Evolutionary conservation across 1,284 basidiomycete genomes (phyloP).

Genomic region (Mrakiaceae sp.): DNA sequence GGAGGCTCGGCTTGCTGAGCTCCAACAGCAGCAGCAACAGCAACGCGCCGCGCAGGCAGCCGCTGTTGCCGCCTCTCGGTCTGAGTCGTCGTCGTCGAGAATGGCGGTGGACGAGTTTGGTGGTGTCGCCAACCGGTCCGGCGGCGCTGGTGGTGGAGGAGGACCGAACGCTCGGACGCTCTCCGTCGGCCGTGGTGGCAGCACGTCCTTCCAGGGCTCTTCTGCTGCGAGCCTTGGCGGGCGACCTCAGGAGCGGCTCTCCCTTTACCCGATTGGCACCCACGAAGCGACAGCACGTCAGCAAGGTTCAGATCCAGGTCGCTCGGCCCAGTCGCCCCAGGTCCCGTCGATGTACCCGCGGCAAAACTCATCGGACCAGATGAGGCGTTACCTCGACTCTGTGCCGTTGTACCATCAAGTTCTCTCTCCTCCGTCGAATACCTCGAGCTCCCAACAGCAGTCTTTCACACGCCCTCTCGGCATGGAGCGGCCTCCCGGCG

Average conservation of each 20-base stretch:
- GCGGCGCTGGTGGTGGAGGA: background rate
- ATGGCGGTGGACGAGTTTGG: conserved; percentile 5
- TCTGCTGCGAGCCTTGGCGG: background rate
- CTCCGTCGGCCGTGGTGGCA: background rate
- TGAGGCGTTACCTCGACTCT: background rate
- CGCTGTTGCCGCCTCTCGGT: background rate
- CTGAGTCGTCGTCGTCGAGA: background rate
- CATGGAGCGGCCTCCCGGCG: background rate
- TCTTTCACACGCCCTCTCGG: background rate
- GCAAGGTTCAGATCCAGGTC: background rate
- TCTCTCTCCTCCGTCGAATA: background rate
- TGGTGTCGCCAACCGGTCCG: background rate
- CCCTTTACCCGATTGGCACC: background rate
- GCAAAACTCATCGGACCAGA: background rate
- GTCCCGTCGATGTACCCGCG: background rate
- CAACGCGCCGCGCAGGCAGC: background rate
- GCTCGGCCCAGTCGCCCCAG: background rate
- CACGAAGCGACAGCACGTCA: background rate
- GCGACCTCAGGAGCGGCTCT: background rate
- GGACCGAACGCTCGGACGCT: background rate
- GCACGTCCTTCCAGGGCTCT: background rate
- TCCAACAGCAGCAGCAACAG: conserved; percentile 5
- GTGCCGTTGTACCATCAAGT: background rate
- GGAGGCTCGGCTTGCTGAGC: background rate
- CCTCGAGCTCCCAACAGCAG: background rate